These are phyloP conservation scores for Hordeum marinum DNA, from an alignment of 176 grass and related monocot species.

Conservation along the genomic window DNA sequence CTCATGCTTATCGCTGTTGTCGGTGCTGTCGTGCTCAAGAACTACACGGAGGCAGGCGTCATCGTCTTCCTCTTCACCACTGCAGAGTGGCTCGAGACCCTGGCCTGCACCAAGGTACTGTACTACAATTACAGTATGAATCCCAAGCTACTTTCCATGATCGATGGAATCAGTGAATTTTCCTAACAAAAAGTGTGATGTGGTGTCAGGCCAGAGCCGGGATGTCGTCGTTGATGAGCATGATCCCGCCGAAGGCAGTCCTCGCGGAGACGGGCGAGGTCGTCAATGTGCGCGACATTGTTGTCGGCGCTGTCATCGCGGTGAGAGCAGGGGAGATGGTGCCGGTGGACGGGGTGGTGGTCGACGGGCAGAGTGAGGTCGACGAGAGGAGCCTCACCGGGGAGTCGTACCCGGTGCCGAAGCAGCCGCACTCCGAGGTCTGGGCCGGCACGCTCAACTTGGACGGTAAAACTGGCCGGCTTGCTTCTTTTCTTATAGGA, in stretches of 20 bases:
- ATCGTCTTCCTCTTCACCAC: slow-evolving; percentile 83
- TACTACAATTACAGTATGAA: background rate
- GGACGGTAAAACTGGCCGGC: slow-evolving; percentile 20
- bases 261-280: slow-evolving; percentile 36
- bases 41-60: slow-evolving; percentile 55
- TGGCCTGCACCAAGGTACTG: slow-evolving; percentile 26
- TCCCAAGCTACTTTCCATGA: background rate
- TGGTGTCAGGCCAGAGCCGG: slow-evolving; percentile 38
- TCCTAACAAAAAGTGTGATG: background rate
- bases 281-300: slow-evolving; percentile 32
- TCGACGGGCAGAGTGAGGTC: slow-evolving; percentile 53
- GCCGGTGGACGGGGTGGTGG: slow-evolving; percentile 62
- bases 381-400: slow-evolving; percentile 82
- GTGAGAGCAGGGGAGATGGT: slow-evolving; percentile 64
- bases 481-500: background rate
- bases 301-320: slow-evolving; percentile 28
- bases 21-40: slow-evolving; percentile 44
- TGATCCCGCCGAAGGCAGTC: slow-evolving; percentile 48
- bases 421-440: slow-evolving; percentile 40
- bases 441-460: slow-evolving; percentile 80
- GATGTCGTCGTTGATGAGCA: slow-evolving; percentile 54
- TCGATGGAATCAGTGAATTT: background rate
- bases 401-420: slow-evolving; percentile 64
- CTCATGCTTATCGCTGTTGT: background rate
- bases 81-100: slow-evolving; percentile 78